These are phyloP conservation scores for grape (Vitis vinifera) DNA, from an alignment of 164 flowering plant genomes.

Conservation along the genomic window ASM3070453v1 NC_081810.1:3270501-3271000, in stretches of 20 bases:
- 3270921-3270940: conserved; percentile 32
- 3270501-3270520: conserved; percentile 14
- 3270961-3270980: conserved; percentile 30
- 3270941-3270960: conserved; percentile 23
- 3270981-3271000: neutral
- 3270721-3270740: conserved; percentile 42
- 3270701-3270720: conserved; percentile 2
- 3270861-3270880: conserved; percentile 44
- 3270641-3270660: conserved; percentile 57
- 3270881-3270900: conserved; percentile 52
- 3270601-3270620: conserved; percentile 49
- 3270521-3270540: conserved; percentile 21
- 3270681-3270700: neutral
- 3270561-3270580: conserved; percentile 20
- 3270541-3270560: conserved; percentile 16
- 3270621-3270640: conserved; percentile 33
- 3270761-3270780: conserved; percentile 74
- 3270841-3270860: conserved; percentile 31
- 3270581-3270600: conserved; percentile 66
- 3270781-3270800: conserved; percentile 35
- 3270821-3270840: conserved; percentile 48
- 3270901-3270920: conserved; percentile 55
- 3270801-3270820: conserved; percentile 49
- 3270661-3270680: conserved; percentile 2
- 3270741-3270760: conserved; percentile 43